These are phyloP conservation scores for Cadophora sp. DNA, from an alignment of 2,329 filamentous ascomycete genomes.

Conservation along the genomic window DNA sequence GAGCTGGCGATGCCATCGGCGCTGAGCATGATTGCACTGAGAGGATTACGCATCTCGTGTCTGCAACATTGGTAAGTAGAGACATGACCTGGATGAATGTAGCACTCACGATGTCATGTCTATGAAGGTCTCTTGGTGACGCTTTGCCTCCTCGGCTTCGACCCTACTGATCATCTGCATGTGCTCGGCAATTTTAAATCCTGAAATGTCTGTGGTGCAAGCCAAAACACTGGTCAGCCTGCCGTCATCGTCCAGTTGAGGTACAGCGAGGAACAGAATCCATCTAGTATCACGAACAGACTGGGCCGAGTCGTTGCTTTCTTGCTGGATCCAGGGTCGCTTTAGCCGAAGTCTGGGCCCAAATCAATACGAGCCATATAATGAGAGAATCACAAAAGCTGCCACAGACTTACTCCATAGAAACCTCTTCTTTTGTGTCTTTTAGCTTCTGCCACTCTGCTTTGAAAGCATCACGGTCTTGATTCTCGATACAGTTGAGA, in stretches of 20 bases:
- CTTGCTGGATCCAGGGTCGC: conserved; percentile 63
- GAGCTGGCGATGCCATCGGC: conserved; percentile 71
- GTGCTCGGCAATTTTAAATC: conserved; percentile 82
- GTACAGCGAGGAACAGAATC: conserved; percentile 71
- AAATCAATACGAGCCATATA: neutral
- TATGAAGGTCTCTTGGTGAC: conserved; percentile 73
- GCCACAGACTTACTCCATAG: conserved; percentile 60
- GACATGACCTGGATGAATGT: neutral
- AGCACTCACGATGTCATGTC: conserved; percentile 66
- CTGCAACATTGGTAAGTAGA: conserved; percentile 17
- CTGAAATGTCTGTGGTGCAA: conserved; percentile 82
- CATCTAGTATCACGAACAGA: conserved; percentile 63
- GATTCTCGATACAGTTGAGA: conserved; percentile 72
- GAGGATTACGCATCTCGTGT: conserved; percentile 79
- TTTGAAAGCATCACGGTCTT: conserved; percentile 65
- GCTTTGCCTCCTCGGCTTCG: conserved; percentile 81
- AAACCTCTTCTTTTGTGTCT: conserved; percentile 70
- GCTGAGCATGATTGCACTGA: conserved; percentile 76
- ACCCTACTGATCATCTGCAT: conserved; percentile 78
- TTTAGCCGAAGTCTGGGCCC: conserved; percentile 48
- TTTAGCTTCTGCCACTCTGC: conserved; percentile 67
- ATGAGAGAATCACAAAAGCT: neutral
- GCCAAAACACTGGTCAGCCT: conserved; percentile 68
- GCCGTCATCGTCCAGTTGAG: conserved; percentile 68
- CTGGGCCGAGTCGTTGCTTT: conserved; percentile 63